These are phyloP conservation scores for Trifolium subterraneum DNA, from an alignment of 306 rosid genomes.

Conservation along the genomic window DNA sequence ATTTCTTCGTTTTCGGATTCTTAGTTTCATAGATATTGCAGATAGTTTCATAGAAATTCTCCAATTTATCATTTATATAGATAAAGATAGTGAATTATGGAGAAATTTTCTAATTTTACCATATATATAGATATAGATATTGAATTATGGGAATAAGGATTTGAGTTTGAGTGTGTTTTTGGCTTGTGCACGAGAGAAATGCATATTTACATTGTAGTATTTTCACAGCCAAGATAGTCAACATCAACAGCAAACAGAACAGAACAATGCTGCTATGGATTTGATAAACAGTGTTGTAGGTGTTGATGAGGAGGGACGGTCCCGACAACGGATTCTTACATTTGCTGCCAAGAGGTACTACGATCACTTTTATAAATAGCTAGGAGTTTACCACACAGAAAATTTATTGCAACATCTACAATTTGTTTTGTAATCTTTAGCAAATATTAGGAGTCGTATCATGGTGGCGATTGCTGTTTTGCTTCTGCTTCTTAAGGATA, in stretches of 20 bases:
- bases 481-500: slow-evolving; percentile 4
- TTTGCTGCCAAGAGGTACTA: slow-evolving; percentile 95
- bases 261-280: slow-evolving; percentile 87
- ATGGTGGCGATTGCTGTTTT: neutral
- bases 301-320: slow-evolving; percentile 92
- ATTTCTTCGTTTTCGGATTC: neutral
- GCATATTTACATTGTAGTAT: slow-evolving; percentile 25
- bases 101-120: slow-evolving; percentile 13
- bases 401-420: neutral
- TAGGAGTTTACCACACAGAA: neutral
- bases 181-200: neutral
- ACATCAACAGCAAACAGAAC: slow-evolving; percentile 61
- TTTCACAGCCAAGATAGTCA: slow-evolving; percentile 68
- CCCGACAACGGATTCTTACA: slow-evolving; percentile 94
- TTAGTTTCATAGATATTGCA: neutral
- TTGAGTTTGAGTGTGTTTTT: slow-evolving; percentile 29
- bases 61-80: too few species aligned
- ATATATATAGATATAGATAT: neutral
- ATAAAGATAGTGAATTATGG: slow-evolving; percentile 9
- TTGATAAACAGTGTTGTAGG: slow-evolving; percentile 88
- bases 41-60: too few species aligned
- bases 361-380: slow-evolving; percentile 26
- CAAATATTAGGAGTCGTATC: slow-evolving; percentile 10
- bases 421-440: slow-evolving; percentile 19
- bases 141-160: slow-evolving; percentile 15